A percentile compares a stretch with the other conserved stretches of the same genome.
Evolutionary conservation across 345 rosid genomes (phyloP).

Genomic region (Passiflora organensis): DNA sequence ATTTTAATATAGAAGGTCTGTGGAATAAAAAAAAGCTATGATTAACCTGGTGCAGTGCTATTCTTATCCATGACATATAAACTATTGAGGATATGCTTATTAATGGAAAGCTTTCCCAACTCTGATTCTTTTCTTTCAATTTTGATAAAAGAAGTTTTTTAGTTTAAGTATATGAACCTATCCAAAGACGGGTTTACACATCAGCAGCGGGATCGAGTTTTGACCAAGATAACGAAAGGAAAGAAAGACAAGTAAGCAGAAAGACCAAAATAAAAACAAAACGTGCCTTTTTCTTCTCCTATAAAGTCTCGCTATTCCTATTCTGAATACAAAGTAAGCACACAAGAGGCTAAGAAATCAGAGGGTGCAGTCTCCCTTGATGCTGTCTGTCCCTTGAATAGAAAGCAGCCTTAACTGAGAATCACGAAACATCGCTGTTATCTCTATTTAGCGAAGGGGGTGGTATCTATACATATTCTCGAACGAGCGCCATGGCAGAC

Average conservation of each 20-base stretch:
- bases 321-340: background rate
- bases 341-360: background rate
- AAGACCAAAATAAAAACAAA: background rate
- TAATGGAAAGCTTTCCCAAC: too few species aligned
- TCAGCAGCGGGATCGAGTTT: background rate
- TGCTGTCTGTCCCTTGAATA: background rate
- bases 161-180: background rate
- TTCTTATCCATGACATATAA: too few species aligned
- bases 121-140: background rate
- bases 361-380: background rate
- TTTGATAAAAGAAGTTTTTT: background rate
- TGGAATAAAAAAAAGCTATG: too few species aligned
- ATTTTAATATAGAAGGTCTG: too few species aligned
- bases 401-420: background rate
- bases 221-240: too few species aligned
- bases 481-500: constrained; percentile 7
- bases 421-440: too few species aligned
- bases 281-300: constrained; percentile 5
- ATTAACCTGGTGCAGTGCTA: too few species aligned
- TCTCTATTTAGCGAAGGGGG: too few species aligned
- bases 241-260: background rate
- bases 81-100: too few species aligned
- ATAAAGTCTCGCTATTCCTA: background rate
- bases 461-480: background rate
- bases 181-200: background rate